Conservation (phyloP, 345 rosid genomes). For the Isatis tinctoria region DNA sequence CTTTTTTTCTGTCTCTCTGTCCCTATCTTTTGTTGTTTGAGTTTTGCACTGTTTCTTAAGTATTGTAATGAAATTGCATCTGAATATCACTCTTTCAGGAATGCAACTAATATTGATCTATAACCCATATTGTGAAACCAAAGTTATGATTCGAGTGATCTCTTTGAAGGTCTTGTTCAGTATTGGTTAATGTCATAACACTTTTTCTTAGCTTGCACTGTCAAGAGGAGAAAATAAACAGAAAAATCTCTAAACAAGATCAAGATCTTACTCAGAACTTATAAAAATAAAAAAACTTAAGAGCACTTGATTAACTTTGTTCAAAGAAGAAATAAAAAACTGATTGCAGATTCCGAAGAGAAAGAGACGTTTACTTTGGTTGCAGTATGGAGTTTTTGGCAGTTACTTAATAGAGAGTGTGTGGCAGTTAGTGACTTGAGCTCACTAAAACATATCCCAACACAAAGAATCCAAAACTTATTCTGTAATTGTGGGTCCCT, state of each 20-base stretch:
- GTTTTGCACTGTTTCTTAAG: not conserved
- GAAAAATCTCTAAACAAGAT: not conserved
- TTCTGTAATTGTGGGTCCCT: constrained; percentile 16
- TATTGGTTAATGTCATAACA: not conserved
- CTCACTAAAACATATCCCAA: constrained; percentile 22
- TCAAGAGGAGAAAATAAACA: not conserved
- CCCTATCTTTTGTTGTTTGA: constrained; percentile 11
- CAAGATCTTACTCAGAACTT: not conserved
- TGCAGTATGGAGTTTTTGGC: constrained; percentile 7
- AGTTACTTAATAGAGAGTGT: constrained; percentile 16
- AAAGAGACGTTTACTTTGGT: constrained; percentile 8
- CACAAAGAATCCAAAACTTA: constrained; percentile 14
- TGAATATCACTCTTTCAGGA: not conserved
- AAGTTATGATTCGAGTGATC: not conserved
- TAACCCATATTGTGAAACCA: not conserved
- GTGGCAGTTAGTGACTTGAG: constrained; percentile 26
- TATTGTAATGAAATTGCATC: constrained; percentile 11
- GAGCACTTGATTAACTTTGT: not conserved
- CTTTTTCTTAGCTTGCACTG: not conserved
- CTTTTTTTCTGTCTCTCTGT: constrained; percentile 6
- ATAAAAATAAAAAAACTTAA: not conserved
- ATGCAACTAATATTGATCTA: not conserved
- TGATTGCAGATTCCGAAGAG: constrained; percentile 10
- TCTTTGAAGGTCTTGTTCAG: not conserved
- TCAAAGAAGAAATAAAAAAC: not conserved